These are phyloP conservation scores for Talaromyces funiculosus DNA, from an alignment of 2,329 filamentous ascomycete species.

Conservation along the genomic window DNA sequence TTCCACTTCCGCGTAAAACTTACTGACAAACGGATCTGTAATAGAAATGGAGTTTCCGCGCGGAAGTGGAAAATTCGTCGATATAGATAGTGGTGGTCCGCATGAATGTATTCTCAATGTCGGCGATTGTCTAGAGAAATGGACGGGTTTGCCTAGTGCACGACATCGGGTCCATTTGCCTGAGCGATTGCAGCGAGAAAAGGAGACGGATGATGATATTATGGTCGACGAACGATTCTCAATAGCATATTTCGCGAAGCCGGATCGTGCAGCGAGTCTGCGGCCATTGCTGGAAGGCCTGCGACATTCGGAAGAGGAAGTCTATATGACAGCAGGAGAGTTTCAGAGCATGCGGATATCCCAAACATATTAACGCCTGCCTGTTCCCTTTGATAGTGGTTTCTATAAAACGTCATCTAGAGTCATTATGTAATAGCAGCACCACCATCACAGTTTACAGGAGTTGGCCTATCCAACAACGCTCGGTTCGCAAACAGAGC, in stretches of 20 bases:
- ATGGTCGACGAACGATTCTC: not conserved
- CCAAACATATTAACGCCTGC: not conserved
- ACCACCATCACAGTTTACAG: not conserved
- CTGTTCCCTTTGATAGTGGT: not conserved
- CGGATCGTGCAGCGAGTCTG: conserved; percentile 6
- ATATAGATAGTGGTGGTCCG: not conserved
- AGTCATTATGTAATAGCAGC: not conserved
- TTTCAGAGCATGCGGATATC: conserved; percentile 4
- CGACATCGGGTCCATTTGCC: conserved; percentile 8
- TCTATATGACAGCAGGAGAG: conserved; percentile 2
- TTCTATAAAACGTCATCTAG: not conserved
- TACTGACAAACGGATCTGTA: not conserved
- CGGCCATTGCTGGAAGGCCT: not conserved
- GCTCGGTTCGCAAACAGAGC: conserved; percentile 2
- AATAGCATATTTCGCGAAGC: conserved; percentile 6
- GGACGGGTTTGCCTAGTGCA: conserved; percentile 2
- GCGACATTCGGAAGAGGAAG: not conserved
- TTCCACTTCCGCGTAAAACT: not conserved
- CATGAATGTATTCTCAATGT: conserved; percentile 7
- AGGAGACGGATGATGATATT: not conserved
- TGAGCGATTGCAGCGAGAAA: not conserved
- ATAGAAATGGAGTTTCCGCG: conserved; percentile 4
- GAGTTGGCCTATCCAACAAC: not conserved
- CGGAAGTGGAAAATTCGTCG: not conserved
- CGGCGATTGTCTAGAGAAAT: conserved; percentile 6